Conservation (phyloP, 441 rosid species). For the Kokia cookei region DNA sequence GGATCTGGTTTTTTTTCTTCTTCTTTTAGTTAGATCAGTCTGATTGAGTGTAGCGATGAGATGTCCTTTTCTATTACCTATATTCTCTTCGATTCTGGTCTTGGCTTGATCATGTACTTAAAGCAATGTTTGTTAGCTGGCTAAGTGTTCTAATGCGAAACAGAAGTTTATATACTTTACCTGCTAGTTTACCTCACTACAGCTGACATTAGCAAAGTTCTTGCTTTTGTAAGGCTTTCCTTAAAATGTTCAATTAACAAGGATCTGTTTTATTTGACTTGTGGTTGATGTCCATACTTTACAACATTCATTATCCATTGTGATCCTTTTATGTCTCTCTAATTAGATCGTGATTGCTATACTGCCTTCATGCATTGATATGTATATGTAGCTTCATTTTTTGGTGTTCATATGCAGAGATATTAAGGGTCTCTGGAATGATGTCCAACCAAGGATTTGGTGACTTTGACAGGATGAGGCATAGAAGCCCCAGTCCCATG, state of each 20-base stretch:
- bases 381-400: background rate
- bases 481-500: conserved; percentile 97
- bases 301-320: background rate
- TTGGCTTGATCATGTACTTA: conserved; percentile 2
- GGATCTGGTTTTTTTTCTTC: conserved; percentile 52
- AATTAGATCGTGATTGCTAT: background rate
- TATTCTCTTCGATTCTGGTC: background rate
- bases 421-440: conserved; percentile 76
- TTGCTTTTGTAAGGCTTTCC: background rate
- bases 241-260: background rate
- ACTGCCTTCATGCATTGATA: background rate
- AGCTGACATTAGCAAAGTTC: background rate
- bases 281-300: background rate
- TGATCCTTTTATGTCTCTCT: background rate
- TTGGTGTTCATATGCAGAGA: conserved; percentile 41
- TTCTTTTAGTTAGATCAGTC: conserved; percentile 17
- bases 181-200: background rate
- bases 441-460: conserved; percentile 82
- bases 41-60: conserved; percentile 2
- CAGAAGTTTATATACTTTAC: background rate
- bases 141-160: background rate
- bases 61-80: background rate
- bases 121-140: no score
- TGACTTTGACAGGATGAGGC: conserved; percentile 78
- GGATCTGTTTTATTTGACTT: background rate